Evolutionary conservation across 2,329 filamentous ascomycete species (phyloP), one percentile per base, ranked within the genome.

Genomic region (Fusarium transvaalense): DNA sequence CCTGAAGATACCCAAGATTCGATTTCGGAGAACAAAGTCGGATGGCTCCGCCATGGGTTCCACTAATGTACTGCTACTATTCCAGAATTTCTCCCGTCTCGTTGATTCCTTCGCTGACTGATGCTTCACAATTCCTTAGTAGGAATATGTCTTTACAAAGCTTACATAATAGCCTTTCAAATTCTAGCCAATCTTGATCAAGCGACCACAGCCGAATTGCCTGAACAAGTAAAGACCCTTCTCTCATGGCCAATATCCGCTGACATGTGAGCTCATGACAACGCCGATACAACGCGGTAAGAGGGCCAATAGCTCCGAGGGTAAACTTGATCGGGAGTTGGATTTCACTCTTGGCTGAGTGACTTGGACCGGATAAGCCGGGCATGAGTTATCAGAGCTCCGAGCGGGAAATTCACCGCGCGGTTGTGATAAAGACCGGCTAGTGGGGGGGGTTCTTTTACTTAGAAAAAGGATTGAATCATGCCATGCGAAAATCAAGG

Each of bases 321-420:
- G 23, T 52, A 56, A 56, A 62, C 27, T 39, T 37, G 56, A 60
- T 60, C 31, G 37, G 54, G 60, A 34, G 21, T 61, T 63, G n/a
- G 42, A 32, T 50, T 15, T 60, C 19, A 15, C 10, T 34, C 52
- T 37, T 25, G 27, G n/a, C 23, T 43, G 23, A 39, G 13, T 17
- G 62, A 47, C 61, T 60, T 53, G 60, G 54, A 57, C 54, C 71
- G 71, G 71, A 62, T 72, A 71, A 64, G 69, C 64, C 71, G 71
- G 66, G 51, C 25, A 48, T 23, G 48, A 45, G 25, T 32, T 38
- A 38, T 42, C 54, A 35, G 39, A 48, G 51, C 19, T 9, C 25
- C 35, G 47, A 61, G 59, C 50, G 64, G 71, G 71, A 54, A 70
- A 74, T 74, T 74, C 69, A 61, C 71, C 71, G 71, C 71, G 71